Conservation (phyloP, 2,329 filamentous ascomycete species). For the Didymella pinodella region DNA sequence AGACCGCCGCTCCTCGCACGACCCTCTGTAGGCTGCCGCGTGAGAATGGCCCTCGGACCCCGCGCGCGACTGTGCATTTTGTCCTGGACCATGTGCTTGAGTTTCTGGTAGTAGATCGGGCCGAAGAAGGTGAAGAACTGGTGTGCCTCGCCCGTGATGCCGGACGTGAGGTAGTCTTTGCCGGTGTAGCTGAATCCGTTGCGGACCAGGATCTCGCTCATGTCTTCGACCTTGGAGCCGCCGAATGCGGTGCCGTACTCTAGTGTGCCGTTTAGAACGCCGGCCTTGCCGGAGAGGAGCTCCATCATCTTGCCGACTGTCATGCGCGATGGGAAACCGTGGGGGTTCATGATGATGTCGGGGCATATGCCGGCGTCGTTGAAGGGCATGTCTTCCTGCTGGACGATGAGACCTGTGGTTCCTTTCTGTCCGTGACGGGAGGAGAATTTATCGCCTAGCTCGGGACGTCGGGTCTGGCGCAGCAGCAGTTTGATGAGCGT, state of each 20-base stretch:
- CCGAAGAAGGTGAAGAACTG: slow-evolving; percentile 98
- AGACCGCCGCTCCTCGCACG: slow-evolving; percentile 90
- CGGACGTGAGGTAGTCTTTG: slow-evolving; percentile 95
- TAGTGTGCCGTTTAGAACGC: slow-evolving; percentile 81
- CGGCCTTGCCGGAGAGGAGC: slow-evolving; percentile 91
- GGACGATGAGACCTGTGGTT: slow-evolving; percentile 94
- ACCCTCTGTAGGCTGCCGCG: slow-evolving; percentile 94
- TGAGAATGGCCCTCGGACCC: slow-evolving; percentile 89
- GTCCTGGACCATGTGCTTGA: slow-evolving; percentile 99
- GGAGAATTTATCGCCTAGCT: slow-evolving; percentile 98
- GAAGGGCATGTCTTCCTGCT: slow-evolving; percentile 97
- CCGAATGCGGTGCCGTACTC: slow-evolving; percentile 91
- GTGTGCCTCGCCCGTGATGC: slow-evolving; percentile 91
- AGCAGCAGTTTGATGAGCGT: slow-evolving; percentile 93
- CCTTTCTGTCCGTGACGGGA: slow-evolving; percentile 98
- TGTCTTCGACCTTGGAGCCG: slow-evolving; percentile 84
- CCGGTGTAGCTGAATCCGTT: slow-evolving; percentile 96
- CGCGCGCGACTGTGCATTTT: slow-evolving; percentile 98
- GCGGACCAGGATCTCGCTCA: slow-evolving; percentile 83
- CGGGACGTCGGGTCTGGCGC: slow-evolving; percentile 91
- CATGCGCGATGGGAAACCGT: slow-evolving; percentile 99
- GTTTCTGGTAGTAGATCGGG: slow-evolving; percentile 98
- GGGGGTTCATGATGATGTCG: slow-evolving; percentile 99
- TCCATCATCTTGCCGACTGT: slow-evolving; percentile 98
- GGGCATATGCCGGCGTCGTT: slow-evolving; percentile 89